A percentile compares a stretch with the other conserved stretches of the same genome.
Evolutionary conservation across 331 rosid genomes (phyloP).

Genomic region (Cydonia oblonga): DNA sequence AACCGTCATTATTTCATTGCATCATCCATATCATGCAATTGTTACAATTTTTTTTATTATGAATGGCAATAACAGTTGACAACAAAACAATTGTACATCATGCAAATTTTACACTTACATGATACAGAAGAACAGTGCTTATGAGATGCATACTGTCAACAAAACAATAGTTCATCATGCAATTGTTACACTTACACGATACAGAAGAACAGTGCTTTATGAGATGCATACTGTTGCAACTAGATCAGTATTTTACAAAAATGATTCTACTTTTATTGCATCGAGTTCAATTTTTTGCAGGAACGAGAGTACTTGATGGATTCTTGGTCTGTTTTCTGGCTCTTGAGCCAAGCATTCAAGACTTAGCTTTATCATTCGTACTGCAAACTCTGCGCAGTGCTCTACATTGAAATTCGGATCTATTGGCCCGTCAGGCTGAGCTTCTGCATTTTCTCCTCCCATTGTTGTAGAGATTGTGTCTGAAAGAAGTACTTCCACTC

Average conservation of each 20-base stretch:
- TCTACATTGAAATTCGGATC: slow-evolving; percentile 32
- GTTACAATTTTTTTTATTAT: no score
- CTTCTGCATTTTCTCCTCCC: slow-evolving; percentile 28
- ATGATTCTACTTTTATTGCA: slow-evolving; percentile 2
- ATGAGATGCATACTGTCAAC: no score
- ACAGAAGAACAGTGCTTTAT: neutral
- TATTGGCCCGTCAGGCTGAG: slow-evolving; percentile 20
- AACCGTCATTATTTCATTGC: no score
- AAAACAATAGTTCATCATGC: neutral
- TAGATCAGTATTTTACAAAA: neutral
- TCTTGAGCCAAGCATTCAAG: slow-evolving; percentile 44
- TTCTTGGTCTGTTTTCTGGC: slow-evolving; percentile 45
- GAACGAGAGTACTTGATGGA: slow-evolving; percentile 38
- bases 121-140: no score
- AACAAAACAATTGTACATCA: no score
- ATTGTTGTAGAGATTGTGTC: slow-evolving; percentile 8
- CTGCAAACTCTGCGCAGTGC: slow-evolving; percentile 13
- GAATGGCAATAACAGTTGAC: no score
- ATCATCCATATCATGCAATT: no score
- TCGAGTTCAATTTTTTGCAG: slow-evolving; percentile 28
- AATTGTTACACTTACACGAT: neutral
- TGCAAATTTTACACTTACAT: no score
- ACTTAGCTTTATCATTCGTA: slow-evolving; percentile 28
- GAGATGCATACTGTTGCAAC: neutral
- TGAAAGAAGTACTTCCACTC: slow-evolving; percentile 31